These are phyloP conservation scores for Aspergillus brasiliensis DNA, from an alignment of 2,329 filamentous ascomycete species.

Conservation along the genomic window DNA sequence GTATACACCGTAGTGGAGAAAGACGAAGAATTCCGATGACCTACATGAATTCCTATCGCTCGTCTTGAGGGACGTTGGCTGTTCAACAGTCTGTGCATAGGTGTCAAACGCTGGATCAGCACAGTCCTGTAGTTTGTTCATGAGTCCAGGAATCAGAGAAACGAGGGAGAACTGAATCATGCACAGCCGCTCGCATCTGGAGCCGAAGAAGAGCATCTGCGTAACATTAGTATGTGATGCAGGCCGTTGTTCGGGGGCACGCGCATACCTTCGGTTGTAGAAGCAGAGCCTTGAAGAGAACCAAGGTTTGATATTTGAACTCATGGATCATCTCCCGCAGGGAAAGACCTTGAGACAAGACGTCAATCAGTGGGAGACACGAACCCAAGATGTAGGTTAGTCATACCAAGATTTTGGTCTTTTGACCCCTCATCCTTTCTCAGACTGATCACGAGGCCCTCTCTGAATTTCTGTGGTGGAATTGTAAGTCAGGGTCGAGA, in stretches of 20 bases:
- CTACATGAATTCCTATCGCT: conserved; percentile 81
- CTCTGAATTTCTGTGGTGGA: conserved; percentile 75
- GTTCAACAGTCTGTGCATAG: conserved; percentile 73
- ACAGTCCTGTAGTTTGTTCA: conserved; percentile 89
- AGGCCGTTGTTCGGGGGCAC: not conserved
- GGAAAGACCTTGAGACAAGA: conserved; percentile 58
- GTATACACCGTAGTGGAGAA: conserved; percentile 9
- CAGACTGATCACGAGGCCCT: conserved; percentile 68
- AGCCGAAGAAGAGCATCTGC: conserved; percentile 97
- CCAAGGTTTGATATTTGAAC: conserved; percentile 91
- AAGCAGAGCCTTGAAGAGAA: conserved; percentile 89
- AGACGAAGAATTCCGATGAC: not conserved
- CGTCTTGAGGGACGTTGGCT: conserved; percentile 82
- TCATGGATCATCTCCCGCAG: conserved; percentile 89
- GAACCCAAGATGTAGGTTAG: not conserved
- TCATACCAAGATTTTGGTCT: conserved; percentile 82
- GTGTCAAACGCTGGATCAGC: conserved; percentile 89
- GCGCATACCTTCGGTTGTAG: conserved; percentile 82
- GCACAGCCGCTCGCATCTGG: conserved; percentile 92
- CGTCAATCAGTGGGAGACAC: conserved; percentile 13
- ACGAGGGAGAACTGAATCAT: conserved; percentile 98
- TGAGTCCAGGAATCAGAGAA: conserved; percentile 88
- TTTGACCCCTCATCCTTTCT: conserved; percentile 69
- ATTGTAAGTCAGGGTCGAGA: conserved; percentile 16
- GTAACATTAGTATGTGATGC: conserved; percentile 15